A percentile compares a stretch with the other conserved stretches of the same genome.
Conservation (phyloP, 768 basidiomycete genomes). For the Polyporus arcularius region DNA sequence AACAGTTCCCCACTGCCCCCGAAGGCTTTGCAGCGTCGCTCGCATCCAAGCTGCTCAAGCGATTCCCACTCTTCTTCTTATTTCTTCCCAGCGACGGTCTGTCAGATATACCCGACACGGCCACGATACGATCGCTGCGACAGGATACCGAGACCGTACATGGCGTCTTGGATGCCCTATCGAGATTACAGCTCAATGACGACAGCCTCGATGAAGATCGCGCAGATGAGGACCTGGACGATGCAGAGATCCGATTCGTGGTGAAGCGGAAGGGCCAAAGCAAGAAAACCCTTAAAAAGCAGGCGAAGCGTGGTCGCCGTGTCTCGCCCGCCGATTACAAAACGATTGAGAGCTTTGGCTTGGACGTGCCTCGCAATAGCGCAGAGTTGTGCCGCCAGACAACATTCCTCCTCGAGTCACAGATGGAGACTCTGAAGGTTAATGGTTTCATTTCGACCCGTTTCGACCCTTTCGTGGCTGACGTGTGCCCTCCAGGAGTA, state of each 20-base stretch:
- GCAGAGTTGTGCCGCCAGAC: slow-evolving; percentile 23
- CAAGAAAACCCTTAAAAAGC: not conserved
- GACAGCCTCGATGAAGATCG: no score
- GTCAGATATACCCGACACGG: not conserved
- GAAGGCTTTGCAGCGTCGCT: slow-evolving; percentile 1
- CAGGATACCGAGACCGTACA: no score
- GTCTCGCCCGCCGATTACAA: slow-evolving; percentile 24
- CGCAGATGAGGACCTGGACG: no score
- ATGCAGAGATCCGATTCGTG: not conserved
- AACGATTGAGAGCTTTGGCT: slow-evolving; percentile 33
- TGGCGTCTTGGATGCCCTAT: no score
- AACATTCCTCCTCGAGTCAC: slow-evolving; percentile 22
- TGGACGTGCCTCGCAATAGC: slow-evolving; percentile 27
- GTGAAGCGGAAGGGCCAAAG: not conserved
- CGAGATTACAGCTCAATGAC: no score
- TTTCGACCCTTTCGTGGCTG: not conserved
- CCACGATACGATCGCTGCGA: not conserved
- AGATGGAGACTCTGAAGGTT: slow-evolving; percentile 35
- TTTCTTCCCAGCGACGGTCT: slow-evolving; percentile 6
- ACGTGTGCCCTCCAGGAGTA: not conserved
- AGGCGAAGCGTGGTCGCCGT: slow-evolving; percentile 15
- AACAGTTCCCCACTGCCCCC: slow-evolving; percentile 1
- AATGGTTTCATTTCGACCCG: not conserved
- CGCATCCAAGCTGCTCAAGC: not conserved
- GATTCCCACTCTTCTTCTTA: slow-evolving; percentile 8